These are phyloP conservation scores for Fusarium sp. DNA, from an alignment of 2,329 filamentous ascomycete species.

Conservation along the genomic window DNA sequence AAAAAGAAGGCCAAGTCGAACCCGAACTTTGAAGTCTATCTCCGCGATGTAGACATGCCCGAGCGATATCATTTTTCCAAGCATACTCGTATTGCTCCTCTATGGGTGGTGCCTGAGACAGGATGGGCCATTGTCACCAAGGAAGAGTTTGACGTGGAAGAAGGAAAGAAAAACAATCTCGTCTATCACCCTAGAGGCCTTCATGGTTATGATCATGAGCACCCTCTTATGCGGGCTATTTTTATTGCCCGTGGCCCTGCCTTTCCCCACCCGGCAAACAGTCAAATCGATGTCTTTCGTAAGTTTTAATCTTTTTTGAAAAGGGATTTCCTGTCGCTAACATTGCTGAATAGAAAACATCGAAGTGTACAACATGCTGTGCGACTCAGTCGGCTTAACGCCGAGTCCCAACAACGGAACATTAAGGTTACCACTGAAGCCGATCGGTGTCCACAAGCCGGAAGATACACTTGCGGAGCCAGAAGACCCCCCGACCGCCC, in stretches of 20 bases:
- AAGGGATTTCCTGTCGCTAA: slow-evolving; percentile 40
- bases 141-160: slow-evolving; percentile 78
- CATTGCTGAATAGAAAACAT: slow-evolving; percentile 84
- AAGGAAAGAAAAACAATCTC: slow-evolving; percentile 72
- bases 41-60: slow-evolving; percentile 89
- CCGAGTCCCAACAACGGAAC: slow-evolving; percentile 91
- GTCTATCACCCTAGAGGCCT: slow-evolving; percentile 85
- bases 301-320: slow-evolving; percentile 59
- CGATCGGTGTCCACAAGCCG: slow-evolving; percentile 71
- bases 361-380: slow-evolving; percentile 94
- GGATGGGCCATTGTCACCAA: slow-evolving; percentile 93
- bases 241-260: slow-evolving; percentile 93
- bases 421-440: slow-evolving; percentile 75
- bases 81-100: slow-evolving; percentile 89
- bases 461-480: slow-evolving; percentile 63
- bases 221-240: slow-evolving; percentile 95
- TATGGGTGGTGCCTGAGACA: slow-evolving; percentile 93
- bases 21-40: slow-evolving; percentile 86
- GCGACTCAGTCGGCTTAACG: slow-evolving; percentile 82
- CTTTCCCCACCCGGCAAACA: slow-evolving; percentile 88
- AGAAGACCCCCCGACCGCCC: slow-evolving; percentile 59
- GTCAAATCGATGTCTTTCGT: slow-evolving; percentile 84
- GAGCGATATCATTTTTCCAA: slow-evolving; percentile 90
- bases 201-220: slow-evolving; percentile 94
- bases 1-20: slow-evolving; percentile 69